Evolutionary conservation across 352 stramenopile species (phyloP).

Genomic region (Pythium aphanidermatum): DNA sequence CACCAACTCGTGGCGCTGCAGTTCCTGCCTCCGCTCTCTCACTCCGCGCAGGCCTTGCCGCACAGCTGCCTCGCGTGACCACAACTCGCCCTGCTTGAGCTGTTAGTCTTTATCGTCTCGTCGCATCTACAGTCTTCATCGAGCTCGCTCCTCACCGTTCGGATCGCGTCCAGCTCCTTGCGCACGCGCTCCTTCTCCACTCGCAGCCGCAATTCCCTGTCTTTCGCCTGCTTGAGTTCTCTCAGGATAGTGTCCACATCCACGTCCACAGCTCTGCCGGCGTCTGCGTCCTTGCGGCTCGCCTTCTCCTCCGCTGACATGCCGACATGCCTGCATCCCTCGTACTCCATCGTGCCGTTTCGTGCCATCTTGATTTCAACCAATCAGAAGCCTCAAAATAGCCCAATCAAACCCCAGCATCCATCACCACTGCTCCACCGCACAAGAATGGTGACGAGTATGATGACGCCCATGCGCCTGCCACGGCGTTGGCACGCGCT

Average conservation of each 20-base stretch:
- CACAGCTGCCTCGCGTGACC: constrained; percentile 36
- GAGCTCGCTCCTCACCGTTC: no score
- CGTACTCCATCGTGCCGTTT: constrained; percentile 1
- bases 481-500: constrained; percentile 14
- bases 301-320: no score
- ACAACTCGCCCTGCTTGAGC: constrained; percentile 24
- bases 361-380: constrained; percentile 1
- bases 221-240: constrained; percentile 47
- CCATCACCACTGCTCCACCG: no score
- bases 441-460: constrained; percentile 3
- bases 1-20: constrained; percentile 28
- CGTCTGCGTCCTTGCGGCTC: background rate
- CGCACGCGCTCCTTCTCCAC: constrained; percentile 65
- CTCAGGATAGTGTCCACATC: constrained; percentile 55
- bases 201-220: constrained; percentile 54
- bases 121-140: no score
- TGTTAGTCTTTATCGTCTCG: background rate
- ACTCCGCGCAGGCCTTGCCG: constrained; percentile 38
- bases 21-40: constrained; percentile 24
- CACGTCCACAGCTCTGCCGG: constrained; percentile 25
- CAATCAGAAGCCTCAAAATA: constrained; percentile 2
- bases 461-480: constrained; percentile 13
- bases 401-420: background rate
- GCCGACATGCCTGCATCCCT: no score
- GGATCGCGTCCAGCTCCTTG: constrained; percentile 38